These are phyloP conservation scores for Inga oerstediana DNA, from an alignment of 306 rosid genomes.

Conservation along the genomic window DNA sequence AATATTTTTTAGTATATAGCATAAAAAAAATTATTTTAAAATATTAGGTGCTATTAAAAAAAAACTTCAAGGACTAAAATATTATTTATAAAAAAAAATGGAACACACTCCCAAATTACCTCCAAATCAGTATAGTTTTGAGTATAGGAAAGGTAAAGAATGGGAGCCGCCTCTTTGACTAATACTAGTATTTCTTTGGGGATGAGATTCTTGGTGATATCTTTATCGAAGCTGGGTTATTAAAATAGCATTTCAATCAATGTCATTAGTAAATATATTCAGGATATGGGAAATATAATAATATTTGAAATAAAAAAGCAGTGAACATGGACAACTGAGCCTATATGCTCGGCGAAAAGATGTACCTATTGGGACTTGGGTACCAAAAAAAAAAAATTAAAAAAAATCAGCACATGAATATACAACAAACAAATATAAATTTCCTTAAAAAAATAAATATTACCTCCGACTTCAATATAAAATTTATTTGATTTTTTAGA, in stretches of 20 bases:
- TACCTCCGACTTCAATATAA: too few species aligned
- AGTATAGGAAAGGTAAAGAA: too few species aligned
- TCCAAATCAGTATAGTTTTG: too few species aligned
- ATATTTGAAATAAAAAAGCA: background rate
- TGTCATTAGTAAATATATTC: background rate
- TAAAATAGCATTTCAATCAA: background rate
- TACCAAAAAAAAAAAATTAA: background rate
- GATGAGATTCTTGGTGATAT: background rate
- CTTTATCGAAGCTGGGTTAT: background rate
- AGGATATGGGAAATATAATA: background rate
- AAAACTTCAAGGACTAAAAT: too few species aligned
- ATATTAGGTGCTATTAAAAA: too few species aligned
- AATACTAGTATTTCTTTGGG: background rate
- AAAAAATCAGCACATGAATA: background rate
- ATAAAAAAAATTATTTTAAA: too few species aligned
- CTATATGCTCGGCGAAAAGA: background rate
- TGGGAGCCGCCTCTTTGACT: background rate
- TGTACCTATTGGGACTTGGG: background rate
- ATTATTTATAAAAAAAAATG: too few species aligned
- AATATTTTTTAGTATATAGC: too few species aligned
- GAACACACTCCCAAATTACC: too few species aligned
- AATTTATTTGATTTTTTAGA: too few species aligned
- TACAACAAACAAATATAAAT: too few species aligned
- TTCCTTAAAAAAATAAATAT: too few species aligned
- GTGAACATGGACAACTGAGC: background rate